phyloP scores from a whole-genome alignment of 306 rosid species.

The Casuarina glauca region DNA sequence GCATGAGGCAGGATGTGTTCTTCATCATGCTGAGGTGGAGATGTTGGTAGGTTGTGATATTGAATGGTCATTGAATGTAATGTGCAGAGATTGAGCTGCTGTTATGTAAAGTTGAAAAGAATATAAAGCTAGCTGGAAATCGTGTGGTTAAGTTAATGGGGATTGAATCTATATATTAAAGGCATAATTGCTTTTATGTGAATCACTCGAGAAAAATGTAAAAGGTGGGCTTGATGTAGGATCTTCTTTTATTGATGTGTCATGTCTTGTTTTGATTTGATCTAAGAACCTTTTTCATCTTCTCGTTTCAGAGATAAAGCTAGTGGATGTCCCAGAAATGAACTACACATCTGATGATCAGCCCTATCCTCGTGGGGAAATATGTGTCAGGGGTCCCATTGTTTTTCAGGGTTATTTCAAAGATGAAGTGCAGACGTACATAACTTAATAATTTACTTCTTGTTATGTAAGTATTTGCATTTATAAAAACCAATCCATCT shows the following conservation, averaged over 20 bases:
- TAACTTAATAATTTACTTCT: constrained; percentile 35
- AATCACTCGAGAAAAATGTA: constrained; percentile 18
- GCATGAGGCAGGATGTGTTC: not conserved
- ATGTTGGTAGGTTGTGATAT: constrained; percentile 7
- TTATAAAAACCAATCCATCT: constrained; percentile 20
- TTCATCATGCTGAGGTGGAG: not conserved
- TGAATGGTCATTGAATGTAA: not conserved
- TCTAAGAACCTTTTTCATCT: constrained; percentile 28
- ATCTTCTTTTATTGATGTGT: constrained; percentile 6
- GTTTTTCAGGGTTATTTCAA: constrained; percentile 83
- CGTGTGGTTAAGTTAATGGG: not conserved
- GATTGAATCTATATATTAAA: not conserved
- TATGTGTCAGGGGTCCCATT: constrained; percentile 95
- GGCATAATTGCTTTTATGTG: not conserved
- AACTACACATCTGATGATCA: constrained; percentile 81
- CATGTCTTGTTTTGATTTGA: constrained; percentile 15
- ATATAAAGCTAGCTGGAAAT: not conserved
- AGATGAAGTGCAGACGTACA: constrained; percentile 92
- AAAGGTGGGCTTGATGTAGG: constrained; percentile 5
- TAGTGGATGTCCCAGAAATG: constrained; percentile 97
- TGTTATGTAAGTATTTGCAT: constrained; percentile 22
- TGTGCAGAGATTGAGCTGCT: not conserved
- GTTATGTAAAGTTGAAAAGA: constrained; percentile 10
- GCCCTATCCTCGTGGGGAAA: constrained; percentile 98
- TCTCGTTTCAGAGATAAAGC: constrained; percentile 80